Evolutionary conservation across 2,329 filamentous ascomycete genomes (phyloP).

Genomic region (Aureobasidium sp.): DNA sequence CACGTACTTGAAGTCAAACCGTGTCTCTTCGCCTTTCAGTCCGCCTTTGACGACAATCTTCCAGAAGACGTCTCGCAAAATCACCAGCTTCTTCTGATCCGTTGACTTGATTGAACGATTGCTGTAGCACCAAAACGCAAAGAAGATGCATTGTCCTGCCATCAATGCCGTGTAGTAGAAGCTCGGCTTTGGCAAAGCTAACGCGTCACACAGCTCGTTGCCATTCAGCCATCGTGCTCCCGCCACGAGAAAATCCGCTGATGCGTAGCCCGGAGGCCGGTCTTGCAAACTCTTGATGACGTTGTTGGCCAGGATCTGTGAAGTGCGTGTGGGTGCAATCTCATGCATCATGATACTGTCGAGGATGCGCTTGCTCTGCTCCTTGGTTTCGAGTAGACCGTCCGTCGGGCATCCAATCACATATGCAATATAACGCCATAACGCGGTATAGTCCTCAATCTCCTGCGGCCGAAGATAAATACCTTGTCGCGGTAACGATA

Average conservation of each 20-base stretch:
- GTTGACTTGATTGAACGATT: constrained; percentile 44
- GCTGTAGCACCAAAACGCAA: constrained; percentile 49
- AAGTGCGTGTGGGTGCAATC: constrained; percentile 57
- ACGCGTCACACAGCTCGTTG: constrained; percentile 50
- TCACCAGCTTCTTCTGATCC: constrained; percentile 47
- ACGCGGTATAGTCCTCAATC: constrained; percentile 60
- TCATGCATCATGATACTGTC: constrained; percentile 62
- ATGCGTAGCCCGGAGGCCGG: constrained; percentile 59
- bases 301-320: constrained; percentile 63
- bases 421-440: constrained; percentile 70
- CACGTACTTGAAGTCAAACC: constrained; percentile 66
- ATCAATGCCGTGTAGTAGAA: constrained; percentile 55
- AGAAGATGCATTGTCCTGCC: constrained; percentile 59
- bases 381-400: constrained; percentile 49
- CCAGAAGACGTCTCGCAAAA: constrained; percentile 49
- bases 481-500: constrained; percentile 65
- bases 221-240: constrained; percentile 66
- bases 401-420: constrained; percentile 62
- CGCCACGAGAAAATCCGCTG: constrained; percentile 60
- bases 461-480: constrained; percentile 58
- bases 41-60: constrained; percentile 57
- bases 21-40: constrained; percentile 52
- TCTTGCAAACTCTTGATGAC: constrained; percentile 63
- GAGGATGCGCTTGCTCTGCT: constrained; percentile 55
- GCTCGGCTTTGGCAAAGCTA: constrained; percentile 52